Percentiles rank a stretch among this genome's conserved stretches.
Evolutionary conservation across 2,329 filamentous ascomycete genomes (phyloP).

Genomic region (Cladophialophora yegresii): DNA sequence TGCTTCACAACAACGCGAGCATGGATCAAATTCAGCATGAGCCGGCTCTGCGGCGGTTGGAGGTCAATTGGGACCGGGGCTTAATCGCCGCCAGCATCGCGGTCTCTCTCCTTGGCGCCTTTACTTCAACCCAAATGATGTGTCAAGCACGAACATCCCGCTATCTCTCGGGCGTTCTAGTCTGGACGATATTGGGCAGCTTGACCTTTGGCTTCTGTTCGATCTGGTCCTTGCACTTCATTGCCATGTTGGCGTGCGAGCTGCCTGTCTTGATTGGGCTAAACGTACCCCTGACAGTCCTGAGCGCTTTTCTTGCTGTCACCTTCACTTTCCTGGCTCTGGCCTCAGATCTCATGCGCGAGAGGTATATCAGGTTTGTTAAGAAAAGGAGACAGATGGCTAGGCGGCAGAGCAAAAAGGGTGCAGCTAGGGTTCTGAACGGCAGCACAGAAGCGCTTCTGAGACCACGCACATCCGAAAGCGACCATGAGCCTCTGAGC

Average conservation of each 20-base stretch:
- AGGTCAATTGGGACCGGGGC: conserved; percentile 38
- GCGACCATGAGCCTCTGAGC: conserved; percentile 1
- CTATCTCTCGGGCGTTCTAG: conserved; percentile 37
- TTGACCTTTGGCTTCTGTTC: conserved; percentile 42
- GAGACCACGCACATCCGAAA: not conserved
- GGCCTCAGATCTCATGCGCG: conserved; percentile 38
- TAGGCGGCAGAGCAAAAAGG: conserved; percentile 13
- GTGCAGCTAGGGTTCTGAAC: conserved; percentile 6
- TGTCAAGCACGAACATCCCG: conserved; percentile 40
- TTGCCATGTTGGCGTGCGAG: conserved; percentile 42
- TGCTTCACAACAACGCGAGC: not conserved
- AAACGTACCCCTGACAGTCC: conserved; percentile 37
- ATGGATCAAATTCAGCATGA: conserved; percentile 9
- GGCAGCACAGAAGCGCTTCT: conserved; percentile 28
- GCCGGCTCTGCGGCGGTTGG: conserved; percentile 28
- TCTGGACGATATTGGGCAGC: conserved; percentile 39
- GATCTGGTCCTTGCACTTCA: conserved; percentile 41
- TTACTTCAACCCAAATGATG: conserved; percentile 42
- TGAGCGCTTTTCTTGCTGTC: conserved; percentile 36
- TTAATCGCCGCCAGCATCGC: conserved; percentile 40
- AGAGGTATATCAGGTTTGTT: conserved; percentile 31
- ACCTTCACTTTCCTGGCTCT: conserved; percentile 35
- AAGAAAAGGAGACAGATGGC: conserved; percentile 14
- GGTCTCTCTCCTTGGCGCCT: conserved; percentile 40
- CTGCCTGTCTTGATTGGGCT: conserved; percentile 40